A percentile compares a stretch with the other conserved stretches of the same genome.
These are phyloP conservation scores for Phytophthora rubi DNA, from an alignment of 352 stramenopile species.

Conservation along the genomic window DNA sequence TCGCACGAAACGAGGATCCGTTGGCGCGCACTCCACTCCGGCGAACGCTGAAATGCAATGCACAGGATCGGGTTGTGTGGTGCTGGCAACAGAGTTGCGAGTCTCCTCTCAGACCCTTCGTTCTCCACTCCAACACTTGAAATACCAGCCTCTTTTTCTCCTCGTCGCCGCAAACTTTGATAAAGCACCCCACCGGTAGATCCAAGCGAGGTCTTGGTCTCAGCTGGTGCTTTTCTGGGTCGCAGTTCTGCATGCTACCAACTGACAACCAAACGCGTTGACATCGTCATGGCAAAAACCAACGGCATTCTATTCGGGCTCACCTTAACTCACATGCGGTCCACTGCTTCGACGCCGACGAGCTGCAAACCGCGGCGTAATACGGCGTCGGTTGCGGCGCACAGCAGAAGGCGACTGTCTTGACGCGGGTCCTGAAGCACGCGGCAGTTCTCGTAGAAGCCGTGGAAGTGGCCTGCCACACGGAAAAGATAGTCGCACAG, in stretches of 20 bases:
- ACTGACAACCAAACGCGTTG: too few species aligned
- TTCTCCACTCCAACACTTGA: too few species aligned
- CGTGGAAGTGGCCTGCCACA: constrained; percentile 78
- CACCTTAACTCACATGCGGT: constrained; percentile 70
- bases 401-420: constrained; percentile 74
- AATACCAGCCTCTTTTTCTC: too few species aligned
- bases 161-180: too few species aligned
- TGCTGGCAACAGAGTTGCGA: background rate
- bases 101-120: background rate
- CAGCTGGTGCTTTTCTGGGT: too few species aligned
- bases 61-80: background rate
- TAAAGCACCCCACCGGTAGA: too few species aligned
- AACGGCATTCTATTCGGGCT: constrained; percentile 25
- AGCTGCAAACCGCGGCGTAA: constrained; percentile 71
- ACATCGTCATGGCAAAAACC: background rate
- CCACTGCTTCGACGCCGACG: constrained; percentile 67
- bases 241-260: too few species aligned
- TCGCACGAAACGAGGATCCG: background rate
- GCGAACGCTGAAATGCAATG: background rate
- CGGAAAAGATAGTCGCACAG: constrained; percentile 88
- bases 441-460: constrained; percentile 84
- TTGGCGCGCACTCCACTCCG: background rate
- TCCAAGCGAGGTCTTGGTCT: too few species aligned
- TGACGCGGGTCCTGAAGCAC: constrained; percentile 71
- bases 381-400: constrained; percentile 74